A percentile compares a stretch with the other conserved stretches of the same genome.
phyloP scores from a whole-genome alignment of 106 monocot species.

The Chionographis japonica region DNA sequence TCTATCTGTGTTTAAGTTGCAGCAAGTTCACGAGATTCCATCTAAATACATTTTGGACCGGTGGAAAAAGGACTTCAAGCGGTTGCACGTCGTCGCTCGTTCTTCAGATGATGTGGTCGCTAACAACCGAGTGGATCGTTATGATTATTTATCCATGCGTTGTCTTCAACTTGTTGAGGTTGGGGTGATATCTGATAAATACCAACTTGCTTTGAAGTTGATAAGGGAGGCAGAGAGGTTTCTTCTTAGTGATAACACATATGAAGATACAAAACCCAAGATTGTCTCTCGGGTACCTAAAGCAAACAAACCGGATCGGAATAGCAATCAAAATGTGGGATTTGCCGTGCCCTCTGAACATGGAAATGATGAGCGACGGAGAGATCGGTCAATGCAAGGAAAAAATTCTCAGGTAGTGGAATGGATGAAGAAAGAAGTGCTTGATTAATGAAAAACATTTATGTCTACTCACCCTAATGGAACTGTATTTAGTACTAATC shows the following conservation, averaged over 20 bases:
- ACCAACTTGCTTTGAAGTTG: slow-evolving; percentile 55
- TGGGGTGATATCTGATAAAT: slow-evolving; percentile 49
- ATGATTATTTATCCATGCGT: slow-evolving; percentile 54
- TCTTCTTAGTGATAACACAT: slow-evolving; percentile 44
- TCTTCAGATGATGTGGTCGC: slow-evolving; percentile 33
- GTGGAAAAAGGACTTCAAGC: slow-evolving; percentile 66
- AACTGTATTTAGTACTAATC: neutral
- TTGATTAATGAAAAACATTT: no score
- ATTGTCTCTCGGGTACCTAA: slow-evolving; percentile 52
- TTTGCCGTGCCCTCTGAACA: slow-evolving; percentile 17
- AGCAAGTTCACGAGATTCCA: slow-evolving; percentile 58
- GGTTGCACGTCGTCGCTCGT: slow-evolving; percentile 35
- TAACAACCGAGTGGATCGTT: slow-evolving; percentile 45
- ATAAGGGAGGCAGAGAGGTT: slow-evolving; percentile 50
- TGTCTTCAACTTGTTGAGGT: slow-evolving; percentile 57
- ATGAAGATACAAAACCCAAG: slow-evolving; percentile 58
- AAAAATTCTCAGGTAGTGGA: slow-evolving; percentile 24
- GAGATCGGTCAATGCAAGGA: slow-evolving; percentile 18
- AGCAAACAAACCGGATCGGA: slow-evolving; percentile 30
- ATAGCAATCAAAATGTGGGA: slow-evolving; percentile 19
- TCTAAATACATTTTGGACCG: slow-evolving; percentile 45
- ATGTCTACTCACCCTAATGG: no score
- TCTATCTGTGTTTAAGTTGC: slow-evolving; percentile 48
- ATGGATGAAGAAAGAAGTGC: neutral
- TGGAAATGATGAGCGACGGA: slow-evolving; percentile 21